These are phyloP conservation scores for Caloboletus firmus DNA, from an alignment of 1,284 basidiomycete species.

Conservation along the genomic window DNA sequence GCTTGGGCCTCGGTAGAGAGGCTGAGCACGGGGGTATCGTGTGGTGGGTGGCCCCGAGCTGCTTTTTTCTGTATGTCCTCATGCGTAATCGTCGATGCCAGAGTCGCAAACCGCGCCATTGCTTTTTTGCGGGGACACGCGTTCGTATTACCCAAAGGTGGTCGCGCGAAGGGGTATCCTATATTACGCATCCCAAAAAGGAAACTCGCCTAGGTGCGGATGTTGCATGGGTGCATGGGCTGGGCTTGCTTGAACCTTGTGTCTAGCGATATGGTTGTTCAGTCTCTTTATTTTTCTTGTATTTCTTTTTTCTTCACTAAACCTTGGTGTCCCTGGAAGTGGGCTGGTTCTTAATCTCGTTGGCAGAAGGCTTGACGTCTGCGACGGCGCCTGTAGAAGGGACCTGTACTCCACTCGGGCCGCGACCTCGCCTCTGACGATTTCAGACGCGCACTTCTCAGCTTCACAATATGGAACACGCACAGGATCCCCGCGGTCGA, in stretches of 20 bases:
- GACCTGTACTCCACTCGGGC: constrained; percentile 20
- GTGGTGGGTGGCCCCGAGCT: constrained; percentile 16
- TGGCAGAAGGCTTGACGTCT: constrained; percentile 1
- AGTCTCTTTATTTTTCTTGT: neutral
- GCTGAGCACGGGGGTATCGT: constrained; percentile 50
- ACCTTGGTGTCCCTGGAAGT: neutral
- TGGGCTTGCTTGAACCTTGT: constrained; percentile 1
- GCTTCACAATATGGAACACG: constrained; percentile 28
- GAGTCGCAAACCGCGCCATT: constrained; percentile 31
- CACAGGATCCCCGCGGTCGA: constrained; percentile 34
- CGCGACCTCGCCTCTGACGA: constrained; percentile 12
- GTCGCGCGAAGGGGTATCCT: neutral
- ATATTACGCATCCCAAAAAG: constrained; percentile 24
- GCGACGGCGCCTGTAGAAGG: constrained; percentile 3
- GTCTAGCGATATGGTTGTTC: neutral
- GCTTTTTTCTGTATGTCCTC: constrained; percentile 39
- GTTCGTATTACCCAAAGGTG: constrained; percentile 8
- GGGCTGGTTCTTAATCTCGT: constrained; percentile 7
- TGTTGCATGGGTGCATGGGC: constrained; percentile 19
- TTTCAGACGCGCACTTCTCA: constrained; percentile 22
- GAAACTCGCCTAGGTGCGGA: constrained; percentile 23
- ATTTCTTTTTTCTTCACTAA: neutral
- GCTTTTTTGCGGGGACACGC: constrained; percentile 14
- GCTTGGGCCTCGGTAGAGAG: constrained; percentile 50
- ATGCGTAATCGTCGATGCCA: constrained; percentile 41